A percentile compares a stretch with the other conserved stretches of the same genome.
These are phyloP conservation scores for Clitocybe nebularis DNA, from an alignment of 1,284 basidiomycete genomes.

Conservation along the genomic window DNA sequence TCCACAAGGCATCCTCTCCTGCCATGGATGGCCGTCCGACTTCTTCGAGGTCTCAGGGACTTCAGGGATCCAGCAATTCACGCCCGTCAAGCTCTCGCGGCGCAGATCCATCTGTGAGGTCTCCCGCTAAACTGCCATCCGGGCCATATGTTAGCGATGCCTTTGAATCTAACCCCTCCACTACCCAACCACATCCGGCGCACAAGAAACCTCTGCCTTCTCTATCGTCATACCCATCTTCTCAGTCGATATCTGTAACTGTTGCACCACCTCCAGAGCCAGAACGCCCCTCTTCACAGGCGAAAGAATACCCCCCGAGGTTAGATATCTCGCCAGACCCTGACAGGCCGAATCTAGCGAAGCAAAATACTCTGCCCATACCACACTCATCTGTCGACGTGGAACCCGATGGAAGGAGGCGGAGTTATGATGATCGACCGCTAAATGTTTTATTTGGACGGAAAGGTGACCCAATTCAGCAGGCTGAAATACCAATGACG, in stretches of 20 bases:
- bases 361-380: conserved; percentile 33
- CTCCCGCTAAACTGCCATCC: conserved; percentile 24
- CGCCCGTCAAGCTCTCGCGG: conserved; percentile 20
- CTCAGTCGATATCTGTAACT: conserved; percentile 36
- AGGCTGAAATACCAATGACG: conserved; percentile 12
- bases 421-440: conserved; percentile 59
- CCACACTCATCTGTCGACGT: conserved; percentile 17
- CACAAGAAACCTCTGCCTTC: conserved; percentile 13
- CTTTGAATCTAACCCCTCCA: conserved; percentile 23
- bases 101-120: conserved; percentile 18
- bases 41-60: conserved; percentile 12
- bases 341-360: conserved; percentile 22
- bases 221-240: conserved; percentile 16
- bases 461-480: conserved; percentile 19
- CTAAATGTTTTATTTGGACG: conserved; percentile 39
- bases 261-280: conserved; percentile 30
- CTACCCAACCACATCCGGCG: conserved; percentile 7
- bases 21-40: conserved; percentile 5
- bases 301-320: conserved; percentile 9
- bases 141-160: conserved; percentile 33
- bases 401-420: conserved; percentile 36
- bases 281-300: conserved; percentile 9
- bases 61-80: conserved; percentile 14
- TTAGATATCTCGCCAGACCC: conserved; percentile 12
- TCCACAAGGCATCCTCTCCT: conserved; percentile 7